Base-by-base conservation (phyloP, 257 asterid species). In the Ilex aquifolium region DNA sequence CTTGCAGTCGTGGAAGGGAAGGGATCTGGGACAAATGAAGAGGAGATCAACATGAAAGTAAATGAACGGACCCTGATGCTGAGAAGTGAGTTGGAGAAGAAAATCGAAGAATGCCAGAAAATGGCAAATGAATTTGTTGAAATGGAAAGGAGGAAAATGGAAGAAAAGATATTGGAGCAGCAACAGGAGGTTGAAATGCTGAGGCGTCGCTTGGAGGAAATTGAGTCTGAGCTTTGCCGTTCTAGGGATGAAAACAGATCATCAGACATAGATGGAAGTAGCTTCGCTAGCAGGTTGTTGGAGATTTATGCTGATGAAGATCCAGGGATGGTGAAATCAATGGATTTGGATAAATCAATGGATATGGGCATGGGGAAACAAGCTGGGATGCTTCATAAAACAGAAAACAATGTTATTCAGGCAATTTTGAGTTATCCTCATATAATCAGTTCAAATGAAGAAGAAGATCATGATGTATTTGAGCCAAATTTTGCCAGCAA, bases 281-380 rank as follows among this genome's bases (percentile, higher is more conserved):
- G 72, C 57, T 87, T 93, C 36, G 82, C 80, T 76, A 85, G 73
- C 44, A 84, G 76, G 57, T 78, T 93, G 59, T 4, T 85, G 87
- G 88, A 87, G 16, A 75, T 61, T 5, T 85, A 76, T 69, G 51
- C 67, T n/a, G 96, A 21, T 10, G 8, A 87, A 2, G 96, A 85
- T 48, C 64, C 90, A 0, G 95, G 87, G 42, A 93, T 93, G 99
- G 99, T 88, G 13, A 84, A 85, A 83, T 93, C 99, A 44, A 93
- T 92, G 99, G 99, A 93, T 76, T 73, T 93, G 82, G 87, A 71
- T 52, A 76, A 67, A 54, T 93, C 99, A 0, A 74, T 80, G 2
- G 99, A 93, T 63, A 48, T 90, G 79, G 96, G 83, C 30, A 74
- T 80, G 0, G 79, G 66, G 21, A 77, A 73, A 62, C 66, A 32